These are phyloP conservation scores for Phytophthora ohioensis DNA, from an alignment of 352 stramenopile species.

Conservation along the genomic window DNA sequence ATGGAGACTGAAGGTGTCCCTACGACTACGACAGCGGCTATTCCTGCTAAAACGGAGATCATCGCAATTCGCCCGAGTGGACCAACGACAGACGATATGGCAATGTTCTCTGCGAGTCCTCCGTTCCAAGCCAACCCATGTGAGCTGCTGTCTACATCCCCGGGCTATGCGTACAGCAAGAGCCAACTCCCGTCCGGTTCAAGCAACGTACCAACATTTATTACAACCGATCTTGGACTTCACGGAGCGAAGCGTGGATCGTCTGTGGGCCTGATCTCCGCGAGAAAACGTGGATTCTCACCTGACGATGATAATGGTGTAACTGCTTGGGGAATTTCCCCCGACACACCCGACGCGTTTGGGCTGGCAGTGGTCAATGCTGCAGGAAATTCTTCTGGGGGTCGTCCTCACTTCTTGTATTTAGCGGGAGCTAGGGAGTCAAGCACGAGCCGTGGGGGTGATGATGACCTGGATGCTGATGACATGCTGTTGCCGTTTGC, in stretches of 20 bases:
- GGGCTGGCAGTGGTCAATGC: conserved; percentile 54
- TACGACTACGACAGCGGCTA: not conserved
- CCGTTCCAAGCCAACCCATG: conserved; percentile 75
- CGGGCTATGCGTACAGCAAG: conserved; percentile 79
- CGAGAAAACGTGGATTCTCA: conserved; percentile 60
- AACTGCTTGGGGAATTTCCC: conserved; percentile 68
- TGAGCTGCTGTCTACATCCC: conserved; percentile 76
- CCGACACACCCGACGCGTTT: conserved; percentile 74
- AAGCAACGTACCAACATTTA: conserved; percentile 60
- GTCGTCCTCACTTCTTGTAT: conserved; percentile 56
- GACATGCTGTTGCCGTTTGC: conserved; percentile 78
- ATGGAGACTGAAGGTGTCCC: not conserved
- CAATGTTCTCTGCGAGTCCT: conserved; percentile 58
- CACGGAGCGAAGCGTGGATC: conserved; percentile 29
- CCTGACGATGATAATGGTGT: conserved; percentile 67
- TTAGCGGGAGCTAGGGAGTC: conserved; percentile 25
- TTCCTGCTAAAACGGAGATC: conserved; percentile 21
- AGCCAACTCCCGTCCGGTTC: conserved; percentile 59
- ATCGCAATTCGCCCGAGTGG: conserved; percentile 22
- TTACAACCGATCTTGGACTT: conserved; percentile 58
- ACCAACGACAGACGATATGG: conserved; percentile 26
- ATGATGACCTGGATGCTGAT: conserved; percentile 34
- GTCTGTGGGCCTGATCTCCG: conserved; percentile 28
- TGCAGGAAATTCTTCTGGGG: conserved; percentile 23
- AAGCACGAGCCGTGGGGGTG: conserved; percentile 1